These are phyloP conservation scores for Arthrocladium fulminans DNA, from an alignment of 2,329 filamentous ascomycete species.

Conservation along the genomic window DNA sequence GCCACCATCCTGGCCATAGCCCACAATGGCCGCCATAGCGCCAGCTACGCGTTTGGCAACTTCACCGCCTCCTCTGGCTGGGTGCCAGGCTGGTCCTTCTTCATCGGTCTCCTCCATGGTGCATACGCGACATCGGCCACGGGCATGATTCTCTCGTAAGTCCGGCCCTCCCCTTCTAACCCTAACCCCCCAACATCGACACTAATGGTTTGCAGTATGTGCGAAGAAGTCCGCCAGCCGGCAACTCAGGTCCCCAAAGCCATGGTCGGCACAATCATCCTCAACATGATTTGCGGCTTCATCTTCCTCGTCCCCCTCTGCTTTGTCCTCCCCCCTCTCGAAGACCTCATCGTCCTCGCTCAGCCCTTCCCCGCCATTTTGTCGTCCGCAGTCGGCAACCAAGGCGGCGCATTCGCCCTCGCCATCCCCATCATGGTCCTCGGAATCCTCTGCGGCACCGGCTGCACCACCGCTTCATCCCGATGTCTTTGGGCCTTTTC, in stretches of 20 bases:
- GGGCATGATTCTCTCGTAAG: conserved; percentile 70
- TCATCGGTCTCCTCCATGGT: conserved; percentile 61
- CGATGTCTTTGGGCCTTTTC: conserved; percentile 70
- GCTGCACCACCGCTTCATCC: conserved; percentile 63
- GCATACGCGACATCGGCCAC: conserved; percentile 67
- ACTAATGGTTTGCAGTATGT: conserved; percentile 47
- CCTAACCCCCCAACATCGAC: conserved; percentile 10
- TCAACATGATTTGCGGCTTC: conserved; percentile 59
- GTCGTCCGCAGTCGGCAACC: conserved; percentile 46
- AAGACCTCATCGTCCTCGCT: conserved; percentile 39
- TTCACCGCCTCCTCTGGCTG: conserved; percentile 63
- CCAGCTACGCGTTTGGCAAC: conserved; percentile 56
- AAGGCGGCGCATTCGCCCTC: conserved; percentile 64
- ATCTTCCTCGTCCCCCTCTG: conserved; percentile 60
- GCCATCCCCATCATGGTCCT: conserved; percentile 70
- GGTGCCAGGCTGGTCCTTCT: conserved; percentile 63
- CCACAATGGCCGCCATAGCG: conserved; percentile 56
- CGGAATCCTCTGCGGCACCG: conserved; percentile 66
- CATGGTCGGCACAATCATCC: conserved; percentile 58
- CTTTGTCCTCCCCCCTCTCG: conserved; percentile 59
- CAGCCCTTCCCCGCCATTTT: conserved; percentile 64
- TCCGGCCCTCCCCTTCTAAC: conserved; percentile 22
- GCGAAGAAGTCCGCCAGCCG: conserved; percentile 60
- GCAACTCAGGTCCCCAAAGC: conserved; percentile 49
- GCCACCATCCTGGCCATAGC: conserved; percentile 56